Base-by-base conservation (phyloP, 1,284 basidiomycete species). In the Malassezia restricta region DNA sequence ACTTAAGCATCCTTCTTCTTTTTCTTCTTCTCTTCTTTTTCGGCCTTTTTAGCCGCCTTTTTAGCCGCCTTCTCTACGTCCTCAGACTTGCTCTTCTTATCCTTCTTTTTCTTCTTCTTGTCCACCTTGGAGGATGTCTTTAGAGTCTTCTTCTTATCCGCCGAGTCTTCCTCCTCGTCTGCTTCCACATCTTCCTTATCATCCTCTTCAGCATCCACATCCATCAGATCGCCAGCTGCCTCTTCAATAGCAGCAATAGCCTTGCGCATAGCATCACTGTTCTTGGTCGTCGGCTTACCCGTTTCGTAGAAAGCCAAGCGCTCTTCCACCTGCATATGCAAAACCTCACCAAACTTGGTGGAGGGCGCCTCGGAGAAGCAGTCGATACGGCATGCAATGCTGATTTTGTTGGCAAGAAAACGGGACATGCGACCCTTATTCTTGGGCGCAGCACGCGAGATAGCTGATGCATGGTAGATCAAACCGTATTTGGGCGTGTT, bases 301-400 rank as follows among this genome's bases (percentile, higher is more conserved):
- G 66, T 66, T 61, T 92, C 91, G 78, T 96, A 99, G 78, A 98
- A 98, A 57, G 79, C 79, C 8, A 98, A 80, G 14, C 94, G 83
- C 76, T 98, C 92, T 75, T 98, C 94, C 14, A 99, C 94, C 76
- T 98, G 94, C 5, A 81, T 79, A 11, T 86, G 81, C 20, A 99
- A 80, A 9, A 90, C 94, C 74, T 94, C 90, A 53, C 94, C 94
- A 66, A 92, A 96, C 74, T 92, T 91, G 51, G 86, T 77, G 8
- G 88, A 88, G 0, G 92, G 92, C 45, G 56, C 58, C 14, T 87
- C 87, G 5, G 85, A 81, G 75, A 90, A 98, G 76, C 94, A 96
- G 76, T 99, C 94, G 77, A 98, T 98, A 56, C 94, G 80, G 43
- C 87, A 86, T 6, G 94, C 94, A 69, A 99, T 98, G 52, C 89